These are phyloP conservation scores for Daldinia decipiens DNA, from an alignment of 495 filamentous ascomycete species.

Conservation along the genomic window DNA sequence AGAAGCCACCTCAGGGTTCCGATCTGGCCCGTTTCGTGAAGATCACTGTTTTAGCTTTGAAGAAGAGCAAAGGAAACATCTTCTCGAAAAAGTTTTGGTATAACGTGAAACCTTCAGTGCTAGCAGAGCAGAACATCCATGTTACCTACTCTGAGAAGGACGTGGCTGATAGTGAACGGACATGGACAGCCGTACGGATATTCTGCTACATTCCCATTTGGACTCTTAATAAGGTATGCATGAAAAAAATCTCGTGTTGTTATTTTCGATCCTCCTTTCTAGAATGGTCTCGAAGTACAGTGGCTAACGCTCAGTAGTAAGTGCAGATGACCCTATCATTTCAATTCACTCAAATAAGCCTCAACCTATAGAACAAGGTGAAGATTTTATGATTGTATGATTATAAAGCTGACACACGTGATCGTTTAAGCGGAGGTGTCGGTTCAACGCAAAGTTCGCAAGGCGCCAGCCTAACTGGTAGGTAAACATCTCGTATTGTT, in stretches of 20 bases:
- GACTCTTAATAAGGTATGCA: conserved; percentile 22
- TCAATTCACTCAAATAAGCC: too few species aligned
- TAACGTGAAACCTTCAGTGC: conserved; percentile 57
- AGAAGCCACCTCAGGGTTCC: conserved; percentile 53
- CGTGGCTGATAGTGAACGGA: conserved; percentile 60
- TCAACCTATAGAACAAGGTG: too few species aligned
- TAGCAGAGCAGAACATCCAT: conserved; percentile 51
- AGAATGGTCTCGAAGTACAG: too few species aligned
- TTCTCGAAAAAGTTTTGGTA: conserved; percentile 63
- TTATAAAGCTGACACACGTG: too few species aligned
- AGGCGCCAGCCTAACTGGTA: too few species aligned
- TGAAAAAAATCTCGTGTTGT: background rate
- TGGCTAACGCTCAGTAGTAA: too few species aligned
- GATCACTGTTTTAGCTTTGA: conserved; percentile 52
- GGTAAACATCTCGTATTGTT: too few species aligned
- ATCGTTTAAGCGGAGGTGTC: too few species aligned
- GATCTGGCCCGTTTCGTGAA: conserved; percentile 54
- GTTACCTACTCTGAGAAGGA: conserved; percentile 61
- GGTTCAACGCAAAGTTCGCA: too few species aligned
- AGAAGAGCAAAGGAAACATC: conserved; percentile 56
- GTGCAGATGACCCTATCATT: too few species aligned
- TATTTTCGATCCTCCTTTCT: too few species aligned
- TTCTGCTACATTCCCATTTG: conserved; percentile 66
- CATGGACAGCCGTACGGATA: conserved; percentile 62
- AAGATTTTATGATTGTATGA: too few species aligned